Evolutionary conservation across 139 green algal genomes (phyloP), one percentile per base, ranked within the genome.

Genomic region (Medakamo hakoo): DNA sequence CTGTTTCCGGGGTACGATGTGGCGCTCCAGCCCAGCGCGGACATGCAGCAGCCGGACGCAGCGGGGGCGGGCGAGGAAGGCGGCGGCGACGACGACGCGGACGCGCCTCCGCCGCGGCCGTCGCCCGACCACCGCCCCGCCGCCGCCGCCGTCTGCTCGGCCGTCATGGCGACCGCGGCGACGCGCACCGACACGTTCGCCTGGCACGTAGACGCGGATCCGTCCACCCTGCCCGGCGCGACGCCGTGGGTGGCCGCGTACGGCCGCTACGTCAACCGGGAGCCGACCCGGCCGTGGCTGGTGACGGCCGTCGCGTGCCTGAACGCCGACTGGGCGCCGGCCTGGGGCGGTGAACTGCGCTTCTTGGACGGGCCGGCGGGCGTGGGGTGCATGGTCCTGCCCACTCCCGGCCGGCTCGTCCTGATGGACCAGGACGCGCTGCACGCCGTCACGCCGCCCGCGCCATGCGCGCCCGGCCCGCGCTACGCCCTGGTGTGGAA

Each of bases 131-230:
- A 1, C 3, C 49, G 23, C 3, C 23, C 48, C 24, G 26, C 28
- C 52, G 21, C 24, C 31, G 61, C 49, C 2, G 57, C 61, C 4
- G 76, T 89, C 65, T 92, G 85, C 64, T 63, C 73, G 26, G 68
- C 67, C 31, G 86, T 91, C 65, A 68, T 95, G n/a, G 88, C 80
- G 18, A 95, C 93, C 65, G 87, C 87, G 0, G 79, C 87, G 25
- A 70, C 86, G 57, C 29, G 60, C 21, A 82, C 83, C 0, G 85
- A 95, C 63, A 26, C 23, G 18, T 95, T 84, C 63, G 49, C 26
- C 1, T 94, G 75, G 73, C 88, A 95, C 61, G 75, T 92, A 24
- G 88, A 95, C 69, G 85, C 85, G 2, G 88, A 95, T 70, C 88
- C 88, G 18, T 72, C 66, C 9, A 76, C 69, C 23, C 79, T 91